Base-by-base conservation (phyloP, 805 yeast species). In the Cyberlindnera subsufficiens region DNA sequence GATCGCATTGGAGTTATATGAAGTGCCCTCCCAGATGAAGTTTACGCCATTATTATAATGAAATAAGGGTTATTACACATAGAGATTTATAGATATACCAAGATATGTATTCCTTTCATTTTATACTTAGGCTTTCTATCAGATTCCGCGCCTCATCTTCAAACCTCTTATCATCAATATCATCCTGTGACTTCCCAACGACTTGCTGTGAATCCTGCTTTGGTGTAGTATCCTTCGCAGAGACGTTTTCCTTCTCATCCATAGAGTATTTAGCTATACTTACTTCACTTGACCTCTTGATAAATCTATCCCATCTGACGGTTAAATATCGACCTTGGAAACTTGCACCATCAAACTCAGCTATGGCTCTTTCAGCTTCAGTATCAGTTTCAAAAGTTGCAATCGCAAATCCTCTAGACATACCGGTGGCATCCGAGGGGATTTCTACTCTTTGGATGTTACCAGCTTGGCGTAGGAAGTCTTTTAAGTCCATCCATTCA, bases 261-360 rank as follows among this genome's bases (percentile, higher is more conserved):
- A 18, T 33, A 30, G 29, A 17, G 27, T 22, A 30, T 30, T 35
- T 37, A 14, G 27, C 32, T 22, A 18, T 37, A 15, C 15, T 9
- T 60, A 38, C 65, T 13, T 29, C 40, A 29, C 35, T 36, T 19
- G 30, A 35, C 27, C 35, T 40, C 19, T 35, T 69, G 1, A 81
- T 80, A 45, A 65, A 72, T 47, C 70, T 68, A 53, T 82, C 87
- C 53, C 66, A 78, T 19, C 87, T 59, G 2, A 82, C 87, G 4
- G 82, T 77, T 27, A 82, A 60, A 6, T 67, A 62, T 32, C 89
- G 63, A 0, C 86, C 86, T 54, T 77, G 75, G 52, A 80, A 82
- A n/a, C 57, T 65, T 3, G 56, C 52, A 11, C 75, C 76, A 54
- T 82, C 74, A 51, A 80, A 76, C 33, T 56, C 43, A 20, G 65